Base-by-base conservation (phyloP, 805 yeast genomes). In the Isabelozyma rhagii region DNA sequence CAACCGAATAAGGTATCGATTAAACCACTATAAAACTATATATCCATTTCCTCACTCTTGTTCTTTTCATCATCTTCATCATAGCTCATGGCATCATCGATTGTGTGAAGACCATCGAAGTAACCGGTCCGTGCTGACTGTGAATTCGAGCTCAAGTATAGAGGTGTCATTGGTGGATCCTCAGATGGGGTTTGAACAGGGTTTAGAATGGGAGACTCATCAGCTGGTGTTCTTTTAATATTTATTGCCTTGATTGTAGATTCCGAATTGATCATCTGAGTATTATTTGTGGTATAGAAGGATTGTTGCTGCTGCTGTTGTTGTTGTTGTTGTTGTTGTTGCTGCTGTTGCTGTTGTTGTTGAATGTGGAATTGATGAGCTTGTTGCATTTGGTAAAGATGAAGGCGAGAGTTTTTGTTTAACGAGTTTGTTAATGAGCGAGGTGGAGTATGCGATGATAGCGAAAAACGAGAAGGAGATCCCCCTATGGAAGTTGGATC, bases 401-500 rank as follows among this genome's bases (percentile, higher is more conserved):
- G 63, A 44, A 55, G 48, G 17, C 61, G 52, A 8, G 60, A 57
- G 39, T 54, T 63, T 47, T 56, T 54, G 49, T 51, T 55, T 44
- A 55, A 41, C 14, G 66, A 61, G 48, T 53, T 62, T 25, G 55
- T 62, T 48, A 51, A 62, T 34, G 67, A 67, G 53, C 56, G 58
- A 14, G 84, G 84, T 1, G 84, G 84, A 0, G 84, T 78, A 47
- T 76, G 77, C 17, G 78, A 72, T n/a, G 75, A 69, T 43, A 81
- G 63, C 74, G 80, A 76, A 52, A 81, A 79, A 45, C 79, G 62
- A 4, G 84, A 79, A 1, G 85, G 85, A 0, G 83, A 79, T 5
- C 81, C 82, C 2, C 79, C 77, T 13, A 80, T 45, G 4, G 83
- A 78, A 0, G 77, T 72, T 2, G 85, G 84, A 42, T 68, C 75